A percentile compares a stretch with the other conserved stretches of the same genome.
These are phyloP conservation scores for Nothophaeocryptopus gaeumannii DNA, from an alignment of 2,329 filamentous ascomycete genomes.

Conservation along the genomic window DNA sequence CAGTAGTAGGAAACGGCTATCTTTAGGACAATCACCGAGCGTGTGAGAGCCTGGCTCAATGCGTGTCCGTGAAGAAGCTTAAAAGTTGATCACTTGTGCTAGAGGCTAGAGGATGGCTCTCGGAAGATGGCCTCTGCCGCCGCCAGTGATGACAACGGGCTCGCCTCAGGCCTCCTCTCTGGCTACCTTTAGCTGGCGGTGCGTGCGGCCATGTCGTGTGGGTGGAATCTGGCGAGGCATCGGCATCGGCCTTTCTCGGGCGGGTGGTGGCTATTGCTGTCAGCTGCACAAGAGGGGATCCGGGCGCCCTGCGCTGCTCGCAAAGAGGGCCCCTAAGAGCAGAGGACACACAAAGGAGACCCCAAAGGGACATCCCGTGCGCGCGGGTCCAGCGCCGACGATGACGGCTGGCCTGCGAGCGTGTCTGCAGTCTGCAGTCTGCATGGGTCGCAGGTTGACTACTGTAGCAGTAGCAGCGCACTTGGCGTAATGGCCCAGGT, in stretches of 20 bases:
- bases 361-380: constrained; percentile 18
- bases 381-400: constrained; percentile 8
- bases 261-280: constrained; percentile 14
- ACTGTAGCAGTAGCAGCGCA: neutral
- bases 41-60: constrained; percentile 13
- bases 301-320: constrained; percentile 7
- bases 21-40: constrained; percentile 23
- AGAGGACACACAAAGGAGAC: constrained; percentile 18
- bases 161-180: constrained; percentile 7
- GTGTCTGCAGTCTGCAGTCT: constrained; percentile 4
- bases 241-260: constrained; percentile 27
- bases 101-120: constrained; percentile 1
- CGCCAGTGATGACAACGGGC: constrained; percentile 14
- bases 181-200: neutral
- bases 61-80: constrained; percentile 12
- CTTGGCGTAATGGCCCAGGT: neutral
- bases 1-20: constrained; percentile 22
- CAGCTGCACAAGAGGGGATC: constrained; percentile 23
- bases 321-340: too few species aligned
- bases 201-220: neutral
- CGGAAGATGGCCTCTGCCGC: constrained; percentile 3
- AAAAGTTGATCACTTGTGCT: constrained; percentile 20
- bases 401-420: constrained; percentile 9
- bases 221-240: constrained; percentile 21
- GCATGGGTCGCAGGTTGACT: constrained; percentile 3